Conservation (phyloP, 2,329 filamentous ascomycete genomes). For the Monosporascus ibericus region DNA sequence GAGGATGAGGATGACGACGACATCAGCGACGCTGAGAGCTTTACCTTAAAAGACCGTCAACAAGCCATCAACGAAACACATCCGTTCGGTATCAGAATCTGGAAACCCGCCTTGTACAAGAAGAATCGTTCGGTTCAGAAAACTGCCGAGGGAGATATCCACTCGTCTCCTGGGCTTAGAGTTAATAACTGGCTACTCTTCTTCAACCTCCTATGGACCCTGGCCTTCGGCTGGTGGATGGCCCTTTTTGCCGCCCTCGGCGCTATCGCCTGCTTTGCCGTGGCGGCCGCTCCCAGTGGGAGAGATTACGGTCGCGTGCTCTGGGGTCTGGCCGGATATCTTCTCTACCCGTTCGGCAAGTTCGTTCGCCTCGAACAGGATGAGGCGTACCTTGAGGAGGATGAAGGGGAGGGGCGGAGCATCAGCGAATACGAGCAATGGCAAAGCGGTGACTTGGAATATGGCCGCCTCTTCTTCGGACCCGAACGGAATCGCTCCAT, state of each 20-base stretch:
- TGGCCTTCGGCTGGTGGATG: conserved; percentile 96
- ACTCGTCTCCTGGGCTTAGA: conserved; percentile 83
- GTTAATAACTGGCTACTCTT: conserved; percentile 80
- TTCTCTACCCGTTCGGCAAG: conserved; percentile 95
- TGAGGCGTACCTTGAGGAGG: conserved; percentile 89
- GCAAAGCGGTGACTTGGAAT: conserved; percentile 95
- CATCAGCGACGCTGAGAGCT: conserved; percentile 90
- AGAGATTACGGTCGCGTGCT: conserved; percentile 81
- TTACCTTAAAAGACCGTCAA: conserved; percentile 93
- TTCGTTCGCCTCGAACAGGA: conserved; percentile 92
- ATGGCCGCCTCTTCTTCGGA: conserved; percentile 92
- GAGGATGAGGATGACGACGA: conserved; percentile 56
- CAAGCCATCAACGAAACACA: conserved; percentile 98
- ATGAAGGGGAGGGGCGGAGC: conserved; percentile 90
- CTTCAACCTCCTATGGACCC: conserved; percentile 86
- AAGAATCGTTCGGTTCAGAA: conserved; percentile 95
- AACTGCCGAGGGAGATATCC: conserved; percentile 92
- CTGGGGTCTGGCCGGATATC: conserved; percentile 75
- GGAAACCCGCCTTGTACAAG: conserved; percentile 98
- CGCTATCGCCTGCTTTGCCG: conserved; percentile 70
- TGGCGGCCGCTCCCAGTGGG: conserved; percentile 73
- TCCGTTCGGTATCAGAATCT: conserved; percentile 96
- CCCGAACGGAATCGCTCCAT: conserved; percentile 70
- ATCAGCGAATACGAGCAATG: conserved; percentile 99
- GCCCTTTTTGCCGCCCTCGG: conserved; percentile 68